A percentile compares a stretch with the other conserved stretches of the same genome.
Evolutionary conservation across 805 yeast genomes (phyloP).

Genomic region (Trichomonascus vanleenenianus): DNA sequence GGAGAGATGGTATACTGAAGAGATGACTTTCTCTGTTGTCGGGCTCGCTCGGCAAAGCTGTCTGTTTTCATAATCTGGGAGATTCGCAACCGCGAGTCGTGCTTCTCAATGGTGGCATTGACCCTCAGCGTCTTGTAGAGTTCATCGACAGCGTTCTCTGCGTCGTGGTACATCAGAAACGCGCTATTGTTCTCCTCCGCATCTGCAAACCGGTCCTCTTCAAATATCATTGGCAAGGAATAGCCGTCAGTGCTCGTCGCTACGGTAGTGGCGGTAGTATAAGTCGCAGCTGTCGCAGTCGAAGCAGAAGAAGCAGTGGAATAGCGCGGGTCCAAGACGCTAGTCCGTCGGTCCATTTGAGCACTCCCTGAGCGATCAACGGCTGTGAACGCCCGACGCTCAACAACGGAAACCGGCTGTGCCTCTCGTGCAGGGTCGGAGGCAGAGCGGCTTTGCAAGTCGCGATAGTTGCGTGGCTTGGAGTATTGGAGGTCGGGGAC

Average conservation of each 20-base stretch:
- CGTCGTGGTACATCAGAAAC: constrained; percentile 18
- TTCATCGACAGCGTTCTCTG: constrained; percentile 2
- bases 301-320: constrained; percentile 3
- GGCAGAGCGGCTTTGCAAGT: constrained; percentile 5
- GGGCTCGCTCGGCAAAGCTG: not conserved
- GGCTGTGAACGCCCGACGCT: constrained; percentile 4
- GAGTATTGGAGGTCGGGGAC: not conserved
- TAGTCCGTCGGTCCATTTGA: constrained; percentile 4
- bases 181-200: constrained; percentile 32
- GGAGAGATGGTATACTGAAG: no score
- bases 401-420: no score
- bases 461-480: constrained; percentile 2
- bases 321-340: constrained; percentile 4
- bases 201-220: constrained; percentile 33
- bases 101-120: not conserved
- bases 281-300: not conserved
- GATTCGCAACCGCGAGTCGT: not conserved
- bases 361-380: not conserved
- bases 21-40: not conserved
- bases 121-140: constrained; percentile 5
- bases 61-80: not conserved
- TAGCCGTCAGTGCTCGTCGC: constrained; percentile 7
- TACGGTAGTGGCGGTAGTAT: not conserved
- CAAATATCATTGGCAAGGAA: constrained; percentile 33
- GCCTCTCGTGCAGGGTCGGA: constrained; percentile 1